Evolutionary conservation across 108 stramenopile species (phyloP), one percentile per base, ranked within the genome.

Genomic region (Discostella pseudostelligera): DNA sequence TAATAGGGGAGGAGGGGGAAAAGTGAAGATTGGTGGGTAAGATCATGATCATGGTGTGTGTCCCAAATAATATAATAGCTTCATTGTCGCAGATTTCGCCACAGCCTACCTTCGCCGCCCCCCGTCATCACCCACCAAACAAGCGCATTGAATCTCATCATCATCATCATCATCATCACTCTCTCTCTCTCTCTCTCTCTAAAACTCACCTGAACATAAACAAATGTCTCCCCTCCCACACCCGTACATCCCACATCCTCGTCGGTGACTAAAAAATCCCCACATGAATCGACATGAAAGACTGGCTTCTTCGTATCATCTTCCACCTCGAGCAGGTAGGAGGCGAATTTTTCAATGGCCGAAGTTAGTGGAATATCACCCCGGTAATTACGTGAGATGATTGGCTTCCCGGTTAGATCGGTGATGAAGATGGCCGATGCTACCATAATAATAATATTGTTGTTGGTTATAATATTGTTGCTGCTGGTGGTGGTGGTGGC

Each of bases 381-480:
- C 8, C 99, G 83, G 77, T 98, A 99, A 72, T 99, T 97, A 14
- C 99, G 90, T 60, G 93, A 88, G 74, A 98, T 98, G 51, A 99
- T 95, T 37, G 94, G 88, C 83, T 99, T 97, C 36, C 96, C 97
- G 36, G 85, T 79, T 19, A 94, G 62, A 69, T 94, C 92, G 32
- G 92, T 94, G 51, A 94, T 86, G 71, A 94, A 90, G 54, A 94
- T 85, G 35, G 89, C 92, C 20, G 92, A 94, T 16, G 89, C 89
- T 56, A 94, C 92, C 92, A 94, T 94, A 67, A 56, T 84, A 61
- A 54, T 54, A n/a, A 28, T 25, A 21, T 20, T 49, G 37, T n/a
- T 56, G 16, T 49, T 9, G 14, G 46, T 47, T 4, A 47, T 11
- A 40, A 40, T 7, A 11, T 40, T 40, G 39, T 40, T 40, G 39